Conservation (phyloP, 2,329 filamentous ascomycete species). For the Cladorrhinum sp. region DNA sequence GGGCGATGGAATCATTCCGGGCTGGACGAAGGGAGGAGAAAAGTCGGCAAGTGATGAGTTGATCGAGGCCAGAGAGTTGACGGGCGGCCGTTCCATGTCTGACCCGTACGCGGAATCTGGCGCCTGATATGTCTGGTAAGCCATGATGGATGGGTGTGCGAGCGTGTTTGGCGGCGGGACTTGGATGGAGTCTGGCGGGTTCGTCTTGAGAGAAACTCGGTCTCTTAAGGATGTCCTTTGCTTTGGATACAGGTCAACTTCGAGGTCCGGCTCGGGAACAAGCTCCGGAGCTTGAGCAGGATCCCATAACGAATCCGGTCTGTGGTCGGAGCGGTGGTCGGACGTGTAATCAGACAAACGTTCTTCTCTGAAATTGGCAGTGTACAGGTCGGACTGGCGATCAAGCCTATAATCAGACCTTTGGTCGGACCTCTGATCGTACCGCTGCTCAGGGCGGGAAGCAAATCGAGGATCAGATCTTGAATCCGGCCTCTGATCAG, state of each 20-base stretch:
- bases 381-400: not conserved
- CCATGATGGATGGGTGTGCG: conserved; percentile 32
- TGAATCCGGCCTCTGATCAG: not conserved
- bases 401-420: not conserved
- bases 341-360: not conserved
- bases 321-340: conserved; percentile 8
- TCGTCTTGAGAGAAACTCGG: conserved; percentile 52
- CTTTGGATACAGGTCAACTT: conserved; percentile 4
- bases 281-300: conserved; percentile 17
- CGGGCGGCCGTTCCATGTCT: conserved; percentile 42
- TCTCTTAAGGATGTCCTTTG: conserved; percentile 51
- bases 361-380: not conserved
- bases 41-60: conserved; percentile 35
- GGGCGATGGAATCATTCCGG: conserved; percentile 44
- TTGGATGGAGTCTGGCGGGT: conserved; percentile 51
- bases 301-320: conserved; percentile 3
- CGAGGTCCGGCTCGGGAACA: conserved; percentile 12
- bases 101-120: conserved; percentile 50
- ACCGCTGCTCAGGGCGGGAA: not conserved
- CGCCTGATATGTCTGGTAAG: conserved; percentile 33
- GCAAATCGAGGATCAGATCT: conserved; percentile 10
- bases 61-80: conserved; percentile 34
- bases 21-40: conserved; percentile 37
- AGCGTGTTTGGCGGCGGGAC: conserved; percentile 45
- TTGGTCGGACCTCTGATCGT: not conserved